These are phyloP conservation scores for Aspergillus fischeri DNA, from an alignment of 2,329 filamentous ascomycete genomes.

Conservation along the genomic window DNA sequence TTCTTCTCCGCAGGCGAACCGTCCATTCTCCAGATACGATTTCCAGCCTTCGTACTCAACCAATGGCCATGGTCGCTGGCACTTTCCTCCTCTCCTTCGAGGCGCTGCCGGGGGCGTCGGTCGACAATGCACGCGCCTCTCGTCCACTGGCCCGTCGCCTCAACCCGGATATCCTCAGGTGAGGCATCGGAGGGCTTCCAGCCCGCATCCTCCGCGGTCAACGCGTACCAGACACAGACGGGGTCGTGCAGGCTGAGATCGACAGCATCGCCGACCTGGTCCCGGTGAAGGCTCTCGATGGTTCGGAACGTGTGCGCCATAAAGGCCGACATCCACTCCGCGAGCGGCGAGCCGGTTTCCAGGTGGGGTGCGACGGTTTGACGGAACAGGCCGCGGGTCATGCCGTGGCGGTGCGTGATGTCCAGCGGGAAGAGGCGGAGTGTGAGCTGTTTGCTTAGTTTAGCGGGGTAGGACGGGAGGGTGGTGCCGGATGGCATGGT, in stretches of 20 bases:
- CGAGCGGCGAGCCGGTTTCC: constrained; percentile 65
- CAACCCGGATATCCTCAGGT: constrained; percentile 79
- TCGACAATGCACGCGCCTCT: constrained; percentile 86
- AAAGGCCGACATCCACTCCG: constrained; percentile 68
- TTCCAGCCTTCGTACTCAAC: constrained; percentile 70
- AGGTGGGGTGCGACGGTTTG: constrained; percentile 53
- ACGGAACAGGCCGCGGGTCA: constrained; percentile 59
- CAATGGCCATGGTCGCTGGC: constrained; percentile 72
- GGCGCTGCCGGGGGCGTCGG: constrained; percentile 51
- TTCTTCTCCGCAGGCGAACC: constrained; percentile 61
- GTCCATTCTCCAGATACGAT: constrained; percentile 72
- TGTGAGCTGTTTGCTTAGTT: constrained; percentile 60
- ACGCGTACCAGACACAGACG: constrained; percentile 72
- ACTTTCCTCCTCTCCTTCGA: constrained; percentile 50
- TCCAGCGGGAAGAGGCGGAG: constrained; percentile 72
- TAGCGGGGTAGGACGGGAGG: constrained; percentile 60
- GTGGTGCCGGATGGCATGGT: constrained; percentile 62
- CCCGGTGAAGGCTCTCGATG: constrained; percentile 59
- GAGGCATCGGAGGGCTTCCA: constrained; percentile 47
- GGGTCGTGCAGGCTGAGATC: constrained; percentile 72
- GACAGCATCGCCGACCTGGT: constrained; percentile 45
- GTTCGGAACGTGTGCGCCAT: constrained; percentile 67
- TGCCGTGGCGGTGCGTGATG: constrained; percentile 67
- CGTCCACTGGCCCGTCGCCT: constrained; percentile 92
- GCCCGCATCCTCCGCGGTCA: constrained; percentile 46